Conservation (phyloP, 257 asterid species). For the Verbascum thapsus region DNA sequence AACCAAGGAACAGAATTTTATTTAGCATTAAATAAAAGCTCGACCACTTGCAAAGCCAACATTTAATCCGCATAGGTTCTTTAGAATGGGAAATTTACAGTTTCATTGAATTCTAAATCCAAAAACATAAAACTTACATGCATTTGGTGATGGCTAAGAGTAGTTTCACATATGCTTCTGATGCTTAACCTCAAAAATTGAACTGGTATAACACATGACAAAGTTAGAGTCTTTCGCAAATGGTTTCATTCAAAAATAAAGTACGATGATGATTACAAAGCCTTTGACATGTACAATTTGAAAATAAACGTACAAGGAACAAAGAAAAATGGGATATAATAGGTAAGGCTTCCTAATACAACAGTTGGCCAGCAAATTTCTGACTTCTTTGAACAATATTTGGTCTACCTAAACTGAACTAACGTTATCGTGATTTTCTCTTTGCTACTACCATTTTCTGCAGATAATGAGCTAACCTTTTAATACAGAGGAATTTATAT, state of each 20-base stretch:
- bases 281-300: neutral
- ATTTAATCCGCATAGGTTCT: neutral
- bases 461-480: slow-evolving; percentile 16
- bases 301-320: slow-evolving; percentile 6
- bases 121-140: slow-evolving; percentile 34
- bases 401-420: slow-evolving; percentile 6
- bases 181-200: slow-evolving; percentile 7
- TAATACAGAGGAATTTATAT: neutral
- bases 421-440: neutral
- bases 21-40: neutral
- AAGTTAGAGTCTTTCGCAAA: neutral
- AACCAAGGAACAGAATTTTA: neutral
- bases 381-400: slow-evolving; percentile 25
- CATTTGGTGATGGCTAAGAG: slow-evolving; percentile 31
- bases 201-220: neutral
- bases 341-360: slow-evolving; percentile 30
- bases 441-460: slow-evolving; percentile 13
- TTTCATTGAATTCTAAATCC: neutral
- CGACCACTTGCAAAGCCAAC: slow-evolving; percentile 5
- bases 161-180: slow-evolving; percentile 14
- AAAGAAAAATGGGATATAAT: slow-evolving; percentile 7
- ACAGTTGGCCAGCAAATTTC: slow-evolving; percentile 42
- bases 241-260: neutral
- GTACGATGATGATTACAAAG: neutral
- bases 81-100: neutral